These are phyloP conservation scores for Pythium aquatile DNA, from an alignment of 352 stramenopile genomes.

Conservation along the genomic window DNA sequence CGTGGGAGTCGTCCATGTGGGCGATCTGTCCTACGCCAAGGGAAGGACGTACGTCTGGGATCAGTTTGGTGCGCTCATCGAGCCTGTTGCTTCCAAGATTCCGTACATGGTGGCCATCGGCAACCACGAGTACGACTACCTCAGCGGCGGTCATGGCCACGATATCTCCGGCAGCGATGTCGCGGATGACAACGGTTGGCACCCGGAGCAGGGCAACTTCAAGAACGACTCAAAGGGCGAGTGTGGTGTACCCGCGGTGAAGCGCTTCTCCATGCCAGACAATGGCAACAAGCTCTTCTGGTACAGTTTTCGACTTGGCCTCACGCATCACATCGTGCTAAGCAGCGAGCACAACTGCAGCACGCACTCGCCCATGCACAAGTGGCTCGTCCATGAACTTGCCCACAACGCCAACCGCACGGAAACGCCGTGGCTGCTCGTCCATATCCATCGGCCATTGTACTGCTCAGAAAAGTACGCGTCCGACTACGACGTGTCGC, in stretches of 20 bases:
- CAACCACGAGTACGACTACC: slow-evolving; percentile 51
- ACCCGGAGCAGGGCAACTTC: slow-evolving; percentile 23
- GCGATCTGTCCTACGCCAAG: slow-evolving; percentile 73
- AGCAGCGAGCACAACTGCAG: slow-evolving; percentile 36
- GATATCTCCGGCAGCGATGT: slow-evolving; percentile 40
- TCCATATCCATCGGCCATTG: slow-evolving; percentile 33
- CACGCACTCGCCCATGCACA: slow-evolving; percentile 24
- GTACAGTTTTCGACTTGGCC: slow-evolving; percentile 33
- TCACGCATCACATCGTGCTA: slow-evolving; percentile 30
- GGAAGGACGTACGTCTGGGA: slow-evolving; percentile 74
- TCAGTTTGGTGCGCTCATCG: slow-evolving; percentile 69
- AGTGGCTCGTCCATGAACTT: slow-evolving; percentile 36
- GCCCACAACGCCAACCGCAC: slow-evolving; percentile 28
- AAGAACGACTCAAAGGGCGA: slow-evolving; percentile 57
- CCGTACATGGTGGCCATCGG: slow-evolving; percentile 59
- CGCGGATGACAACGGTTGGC: slow-evolving; percentile 31
- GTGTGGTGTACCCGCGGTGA: slow-evolving; percentile 63
- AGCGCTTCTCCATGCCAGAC: slow-evolving; percentile 55
- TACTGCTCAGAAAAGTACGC: slow-evolving; percentile 28
- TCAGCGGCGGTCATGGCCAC: slow-evolving; percentile 21
- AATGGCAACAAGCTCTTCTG: slow-evolving; percentile 33
- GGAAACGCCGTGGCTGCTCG: slow-evolving; percentile 33
- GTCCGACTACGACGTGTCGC: slow-evolving; percentile 21
- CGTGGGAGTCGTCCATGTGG: slow-evolving; percentile 65
- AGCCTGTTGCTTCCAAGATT: slow-evolving; percentile 63